Conservation (phyloP, 2,329 filamentous ascomycete species). For the Zarea fungicola region DNA sequence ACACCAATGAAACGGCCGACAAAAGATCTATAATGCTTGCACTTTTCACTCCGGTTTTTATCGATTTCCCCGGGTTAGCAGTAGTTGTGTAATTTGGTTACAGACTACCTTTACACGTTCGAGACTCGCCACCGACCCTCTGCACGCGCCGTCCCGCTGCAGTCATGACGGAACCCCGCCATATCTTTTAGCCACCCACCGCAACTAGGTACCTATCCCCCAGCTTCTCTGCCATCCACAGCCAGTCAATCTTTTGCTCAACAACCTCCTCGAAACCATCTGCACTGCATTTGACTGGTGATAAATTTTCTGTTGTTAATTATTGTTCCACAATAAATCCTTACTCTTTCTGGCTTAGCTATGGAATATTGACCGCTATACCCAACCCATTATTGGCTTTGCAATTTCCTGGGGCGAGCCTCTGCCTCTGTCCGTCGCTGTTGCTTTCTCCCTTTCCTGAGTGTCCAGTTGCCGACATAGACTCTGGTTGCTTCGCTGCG, state of each 20-base stretch:
- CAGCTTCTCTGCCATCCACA: constrained; percentile 7
- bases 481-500: too few species aligned
- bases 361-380: background rate
- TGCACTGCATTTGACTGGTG: too few species aligned
- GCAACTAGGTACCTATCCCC: too few species aligned
- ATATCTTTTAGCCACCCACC: background rate
- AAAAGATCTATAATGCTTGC: too few species aligned
- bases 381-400: background rate
- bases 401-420: background rate
- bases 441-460: background rate
- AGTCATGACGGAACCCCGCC: background rate
- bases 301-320: too few species aligned
- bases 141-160: background rate
- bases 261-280: background rate
- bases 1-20: too few species aligned
- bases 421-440: background rate
- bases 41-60: too few species aligned
- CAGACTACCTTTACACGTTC: too few species aligned
- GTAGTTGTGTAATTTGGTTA: too few species aligned
- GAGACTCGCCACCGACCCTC: too few species aligned
- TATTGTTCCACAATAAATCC: background rate
- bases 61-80: too few species aligned
- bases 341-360: background rate
- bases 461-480: too few species aligned
- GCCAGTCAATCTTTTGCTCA: constrained; percentile 11